Conservation (phyloP, 208 protist species). For the Phytomonas francai region DNA sequence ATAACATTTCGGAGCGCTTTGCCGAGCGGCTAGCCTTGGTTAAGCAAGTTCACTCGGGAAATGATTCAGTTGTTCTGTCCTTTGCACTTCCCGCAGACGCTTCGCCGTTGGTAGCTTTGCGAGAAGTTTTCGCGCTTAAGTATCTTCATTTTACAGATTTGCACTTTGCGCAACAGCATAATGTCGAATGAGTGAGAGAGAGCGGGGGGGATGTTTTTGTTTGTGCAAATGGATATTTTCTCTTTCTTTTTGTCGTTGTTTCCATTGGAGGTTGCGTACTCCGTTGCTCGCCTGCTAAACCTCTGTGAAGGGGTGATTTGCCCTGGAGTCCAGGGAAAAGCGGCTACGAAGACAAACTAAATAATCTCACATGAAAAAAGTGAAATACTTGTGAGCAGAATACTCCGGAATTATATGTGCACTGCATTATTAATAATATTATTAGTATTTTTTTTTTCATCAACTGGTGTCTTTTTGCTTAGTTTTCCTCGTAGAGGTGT, state of each 20-base stretch:
- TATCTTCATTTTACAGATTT: conserved; percentile 63
- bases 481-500: conserved; percentile 1
- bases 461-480: background rate
- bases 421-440: background rate
- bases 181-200: background rate
- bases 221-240: background rate
- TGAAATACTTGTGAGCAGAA: background rate
- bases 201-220: background rate
- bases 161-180: conserved; percentile 17
- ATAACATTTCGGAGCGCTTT: conserved; percentile 79
- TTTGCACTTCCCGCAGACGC: conserved; percentile 37
- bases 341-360: background rate
- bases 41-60: conserved; percentile 6
- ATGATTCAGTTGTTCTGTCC: conserved; percentile 42
- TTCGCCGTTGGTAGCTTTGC: conserved; percentile 52
- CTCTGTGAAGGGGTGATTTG: background rate
- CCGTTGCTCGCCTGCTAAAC: background rate
- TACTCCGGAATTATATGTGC: background rate
- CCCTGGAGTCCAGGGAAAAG: background rate
- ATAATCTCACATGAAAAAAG: background rate
- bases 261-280: background rate
- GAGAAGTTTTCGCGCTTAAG: conserved; percentile 55
- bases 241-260: background rate
- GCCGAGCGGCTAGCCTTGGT: conserved; percentile 39
- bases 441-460: background rate